These are phyloP conservation scores for Teratosphaeria zuluensis DNA, from an alignment of 2,329 filamentous ascomycete species.

Conservation along the genomic window DNA sequence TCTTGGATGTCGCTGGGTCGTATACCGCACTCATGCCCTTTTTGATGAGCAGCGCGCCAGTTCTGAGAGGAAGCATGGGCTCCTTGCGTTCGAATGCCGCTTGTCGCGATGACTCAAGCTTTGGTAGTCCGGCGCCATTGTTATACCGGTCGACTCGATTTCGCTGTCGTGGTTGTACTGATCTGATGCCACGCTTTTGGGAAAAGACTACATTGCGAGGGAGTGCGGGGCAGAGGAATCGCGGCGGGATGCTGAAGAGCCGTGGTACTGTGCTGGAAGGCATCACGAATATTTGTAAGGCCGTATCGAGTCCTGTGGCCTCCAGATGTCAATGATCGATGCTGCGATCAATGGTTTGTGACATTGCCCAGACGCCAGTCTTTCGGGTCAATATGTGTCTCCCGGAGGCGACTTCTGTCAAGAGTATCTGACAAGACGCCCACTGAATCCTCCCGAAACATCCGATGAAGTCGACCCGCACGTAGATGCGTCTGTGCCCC, in stretches of 20 bases:
- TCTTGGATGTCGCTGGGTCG: conserved; percentile 62
- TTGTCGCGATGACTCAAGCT: conserved; percentile 46
- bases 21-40: conserved; percentile 94
- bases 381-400: neutral
- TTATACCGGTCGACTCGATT: conserved; percentile 45
- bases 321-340: neutral
- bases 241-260: conserved; percentile 21
- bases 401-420: neutral
- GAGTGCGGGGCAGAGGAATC: conserved; percentile 25
- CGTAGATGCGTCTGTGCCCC: neutral
- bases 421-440: neutral
- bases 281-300: conserved; percentile 9
- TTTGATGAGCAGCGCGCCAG: conserved; percentile 78
- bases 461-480: neutral
- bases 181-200: conserved; percentile 41
- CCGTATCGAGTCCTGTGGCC: neutral
- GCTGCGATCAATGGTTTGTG: neutral
- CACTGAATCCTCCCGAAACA: neutral
- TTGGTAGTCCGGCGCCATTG: conserved; percentile 37
- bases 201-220: conserved; percentile 16
- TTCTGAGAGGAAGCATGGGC: conserved; percentile 53
- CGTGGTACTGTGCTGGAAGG: conserved; percentile 14
- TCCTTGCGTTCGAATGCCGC: conserved; percentile 52
- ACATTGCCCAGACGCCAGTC: neutral
- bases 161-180: conserved; percentile 46